A percentile compares a stretch with the other conserved stretches of the same genome.
Evolutionary conservation across 2,329 filamentous ascomycete species (phyloP).

Genomic region (Colletotrichum endophyticum): DNA sequence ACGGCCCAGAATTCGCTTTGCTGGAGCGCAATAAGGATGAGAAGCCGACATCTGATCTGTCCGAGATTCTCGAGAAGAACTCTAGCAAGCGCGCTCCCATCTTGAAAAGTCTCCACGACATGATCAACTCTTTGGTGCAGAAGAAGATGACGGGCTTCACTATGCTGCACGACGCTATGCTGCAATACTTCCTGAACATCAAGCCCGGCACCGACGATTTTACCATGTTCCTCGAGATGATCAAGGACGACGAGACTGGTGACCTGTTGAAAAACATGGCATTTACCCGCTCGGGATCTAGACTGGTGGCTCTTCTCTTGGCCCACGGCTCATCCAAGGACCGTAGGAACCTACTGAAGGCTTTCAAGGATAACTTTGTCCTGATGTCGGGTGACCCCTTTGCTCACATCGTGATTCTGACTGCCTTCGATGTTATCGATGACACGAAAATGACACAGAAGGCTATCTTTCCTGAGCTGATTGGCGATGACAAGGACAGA

Average conservation of each 20-base stretch:
- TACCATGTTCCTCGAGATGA: conserved; percentile 84
- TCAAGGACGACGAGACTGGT: conserved; percentile 90
- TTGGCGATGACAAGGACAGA: conserved; percentile 72
- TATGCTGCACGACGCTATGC: conserved; percentile 97
- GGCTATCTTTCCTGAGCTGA: conserved; percentile 83
- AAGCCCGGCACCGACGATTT: conserved; percentile 81
- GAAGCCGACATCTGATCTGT: conserved; percentile 69
- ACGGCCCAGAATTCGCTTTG: conserved; percentile 89
- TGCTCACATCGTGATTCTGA: conserved; percentile 81
- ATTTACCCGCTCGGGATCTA: conserved; percentile 88
- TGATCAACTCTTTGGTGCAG: conserved; percentile 92
- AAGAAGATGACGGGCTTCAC: conserved; percentile 98
- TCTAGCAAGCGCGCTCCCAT: conserved; percentile 89
- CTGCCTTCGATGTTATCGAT: conserved; percentile 90
- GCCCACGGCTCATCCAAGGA: conserved; percentile 91
- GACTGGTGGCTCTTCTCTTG: conserved; percentile 80
- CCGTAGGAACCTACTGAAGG: conserved; percentile 84
- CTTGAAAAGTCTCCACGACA: conserved; percentile 81
- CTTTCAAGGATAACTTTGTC: conserved; percentile 88
- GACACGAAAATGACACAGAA: conserved; percentile 91
- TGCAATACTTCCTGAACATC: conserved; percentile 90
- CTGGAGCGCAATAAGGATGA: conserved; percentile 66
- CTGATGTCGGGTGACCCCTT: conserved; percentile 81
- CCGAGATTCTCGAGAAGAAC: conserved; percentile 73
- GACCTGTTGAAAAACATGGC: conserved; percentile 94